phyloP scores from a whole-genome alignment of 331 rosid genomes.

The Pyracantha coccinea region DNA sequence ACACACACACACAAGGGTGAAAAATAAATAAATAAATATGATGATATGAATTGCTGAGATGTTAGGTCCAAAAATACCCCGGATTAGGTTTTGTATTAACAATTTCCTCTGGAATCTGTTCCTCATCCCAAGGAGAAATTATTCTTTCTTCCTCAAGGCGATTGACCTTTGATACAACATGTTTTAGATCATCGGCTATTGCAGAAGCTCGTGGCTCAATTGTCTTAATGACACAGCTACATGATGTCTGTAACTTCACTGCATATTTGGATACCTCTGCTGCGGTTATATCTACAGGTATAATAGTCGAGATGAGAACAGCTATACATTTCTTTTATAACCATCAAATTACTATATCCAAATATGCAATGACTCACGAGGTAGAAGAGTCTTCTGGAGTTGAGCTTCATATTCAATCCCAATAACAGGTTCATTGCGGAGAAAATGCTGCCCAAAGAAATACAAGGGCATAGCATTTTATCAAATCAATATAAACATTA shows the following conservation, averaged over 20 bases:
- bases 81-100: constrained; percentile 63
- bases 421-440: constrained; percentile 74
- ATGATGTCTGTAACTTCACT: constrained; percentile 58
- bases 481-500: constrained; percentile 4
- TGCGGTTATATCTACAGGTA: constrained; percentile 53
- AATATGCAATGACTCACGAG: constrained; percentile 52
- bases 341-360: neutral
- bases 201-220: constrained; percentile 82
- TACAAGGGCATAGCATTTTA: neutral
- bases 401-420: constrained; percentile 97
- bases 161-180: constrained; percentile 53
- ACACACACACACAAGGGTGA: neutral
- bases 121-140: constrained; percentile 78
- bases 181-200: constrained; percentile 62
- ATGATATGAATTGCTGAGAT: neutral
- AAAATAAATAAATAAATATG: neutral
- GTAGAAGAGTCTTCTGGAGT: constrained; percentile 92
- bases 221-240: constrained; percentile 93
- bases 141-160: constrained; percentile 58
- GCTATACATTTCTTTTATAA: neutral
- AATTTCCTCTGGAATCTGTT: constrained; percentile 87
- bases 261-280: constrained; percentile 73
- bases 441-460: constrained; percentile 74
- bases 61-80: constrained; percentile 51
- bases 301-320: constrained; percentile 22